Conservation (phyloP, 345 rosid species). For the Hypericum perforatum region DNA sequence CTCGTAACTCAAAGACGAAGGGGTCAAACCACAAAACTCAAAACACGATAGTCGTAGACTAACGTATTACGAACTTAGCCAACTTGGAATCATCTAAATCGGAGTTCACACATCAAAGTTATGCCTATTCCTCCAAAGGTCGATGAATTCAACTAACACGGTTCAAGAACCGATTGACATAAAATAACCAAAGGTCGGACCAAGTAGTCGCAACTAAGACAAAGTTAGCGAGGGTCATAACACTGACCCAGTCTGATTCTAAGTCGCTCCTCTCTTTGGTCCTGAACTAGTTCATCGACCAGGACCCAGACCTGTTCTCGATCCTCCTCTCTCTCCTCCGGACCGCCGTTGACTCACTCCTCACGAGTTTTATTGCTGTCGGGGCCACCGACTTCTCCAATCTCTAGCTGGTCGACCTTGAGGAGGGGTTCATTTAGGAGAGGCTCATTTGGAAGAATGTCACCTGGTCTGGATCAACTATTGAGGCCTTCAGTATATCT, state of each 20-base stretch:
- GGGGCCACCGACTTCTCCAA: slow-evolving; percentile 92
- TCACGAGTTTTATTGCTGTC: slow-evolving; percentile 50
- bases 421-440: slow-evolving; percentile 47
- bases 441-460: slow-evolving; percentile 62
- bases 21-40: too few species aligned
- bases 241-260: slow-evolving; percentile 47
- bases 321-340: slow-evolving; percentile 66
- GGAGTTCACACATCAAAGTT: too few species aligned
- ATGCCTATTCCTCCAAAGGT: too few species aligned
- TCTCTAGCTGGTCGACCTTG: slow-evolving; percentile 62
- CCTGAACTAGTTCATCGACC: slow-evolving; percentile 57
- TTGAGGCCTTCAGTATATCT: slow-evolving; percentile 71
- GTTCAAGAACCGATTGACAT: too few species aligned
- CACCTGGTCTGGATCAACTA: slow-evolving; percentile 61
- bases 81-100: too few species aligned
- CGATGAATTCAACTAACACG: too few species aligned
- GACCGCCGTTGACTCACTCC: slow-evolving; percentile 71
- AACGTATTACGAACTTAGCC: too few species aligned
- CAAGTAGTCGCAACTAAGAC: too few species aligned
- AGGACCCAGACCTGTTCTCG: slow-evolving; percentile 79
- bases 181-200: too few species aligned
- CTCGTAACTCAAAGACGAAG: too few species aligned
- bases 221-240: too few species aligned
- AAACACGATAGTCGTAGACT: too few species aligned
- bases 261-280: slow-evolving; percentile 48